phyloP scores from a whole-genome alignment of 495 filamentous ascomycete species.

The Usnea hakonensis region DNA sequence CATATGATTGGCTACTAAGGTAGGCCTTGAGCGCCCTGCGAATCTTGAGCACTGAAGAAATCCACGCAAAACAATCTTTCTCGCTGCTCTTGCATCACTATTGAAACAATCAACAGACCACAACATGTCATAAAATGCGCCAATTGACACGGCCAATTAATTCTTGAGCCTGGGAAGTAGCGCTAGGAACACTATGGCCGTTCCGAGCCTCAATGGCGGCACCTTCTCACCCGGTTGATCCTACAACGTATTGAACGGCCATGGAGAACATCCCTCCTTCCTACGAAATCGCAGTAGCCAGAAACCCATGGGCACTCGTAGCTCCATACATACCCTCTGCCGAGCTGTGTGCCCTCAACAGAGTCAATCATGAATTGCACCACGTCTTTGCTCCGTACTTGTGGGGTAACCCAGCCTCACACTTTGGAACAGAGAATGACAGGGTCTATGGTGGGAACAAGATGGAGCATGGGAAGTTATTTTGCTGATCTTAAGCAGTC shows the following conservation, averaged over 20 bases:
- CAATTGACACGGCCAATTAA: not conserved
- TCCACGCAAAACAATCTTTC: too few species aligned
- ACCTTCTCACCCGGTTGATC: not conserved
- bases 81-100: too few species aligned
- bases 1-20: too few species aligned
- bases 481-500: slow-evolving; percentile 32
- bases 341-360: slow-evolving; percentile 50
- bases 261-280: slow-evolving; percentile 54
- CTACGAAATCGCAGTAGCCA: slow-evolving; percentile 49
- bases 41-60: too few species aligned
- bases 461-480: not conserved
- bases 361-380: slow-evolving; percentile 55
- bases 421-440: slow-evolving; percentile 57
- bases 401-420: slow-evolving; percentile 59
- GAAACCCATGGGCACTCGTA: slow-evolving; percentile 55
- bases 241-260: not conserved
- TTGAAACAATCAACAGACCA: too few species aligned
- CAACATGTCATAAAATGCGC: too few species aligned
- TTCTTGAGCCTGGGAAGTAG: not conserved
- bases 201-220: not conserved
- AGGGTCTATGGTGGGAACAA: slow-evolving; percentile 47
- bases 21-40: too few species aligned
- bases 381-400: slow-evolving; percentile 52
- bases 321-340: slow-evolving; percentile 52
- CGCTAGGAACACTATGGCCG: not conserved